Percentiles rank a stretch among this genome's conserved stretches.
Evolutionary conservation across 441 rosid genomes (phyloP).

Genomic region (Omphalea diandra): DNA sequence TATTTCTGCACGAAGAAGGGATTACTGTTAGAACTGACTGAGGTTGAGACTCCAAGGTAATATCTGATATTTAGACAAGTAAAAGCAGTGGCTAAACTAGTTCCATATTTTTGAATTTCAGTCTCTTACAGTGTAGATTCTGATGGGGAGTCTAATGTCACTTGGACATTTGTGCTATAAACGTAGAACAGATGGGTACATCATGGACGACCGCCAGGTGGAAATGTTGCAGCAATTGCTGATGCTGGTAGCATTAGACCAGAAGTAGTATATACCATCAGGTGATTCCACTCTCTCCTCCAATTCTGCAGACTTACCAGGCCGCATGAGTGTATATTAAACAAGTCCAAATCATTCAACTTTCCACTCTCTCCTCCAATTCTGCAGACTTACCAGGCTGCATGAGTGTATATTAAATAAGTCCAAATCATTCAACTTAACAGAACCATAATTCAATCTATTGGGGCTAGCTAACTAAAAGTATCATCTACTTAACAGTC

Average conservation of each 20-base stretch:
- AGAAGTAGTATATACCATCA: conserved; percentile 51
- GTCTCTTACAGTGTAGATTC: conserved; percentile 28
- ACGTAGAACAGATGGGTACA: conserved; percentile 59
- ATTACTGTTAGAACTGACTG: conserved; percentile 49
- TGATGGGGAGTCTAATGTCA: conserved; percentile 27
- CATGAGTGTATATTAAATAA: not conserved
- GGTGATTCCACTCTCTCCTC: conserved; percentile 34
- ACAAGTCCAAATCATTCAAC: not conserved
- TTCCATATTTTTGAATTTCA: conserved; percentile 24
- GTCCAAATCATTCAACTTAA: not conserved
- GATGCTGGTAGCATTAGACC: conserved; percentile 47
- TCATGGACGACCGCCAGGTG: conserved; percentile 68
- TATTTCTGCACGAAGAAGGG: conserved; percentile 65
- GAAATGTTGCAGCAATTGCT: conserved; percentile 59
- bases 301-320: not conserved
- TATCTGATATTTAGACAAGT: conserved; percentile 8
- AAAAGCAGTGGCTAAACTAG: conserved; percentile 7
- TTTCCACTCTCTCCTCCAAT: not conserved
- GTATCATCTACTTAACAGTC: no score
- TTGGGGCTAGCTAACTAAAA: not conserved
- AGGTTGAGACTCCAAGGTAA: conserved; percentile 62
- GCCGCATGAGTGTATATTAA: not conserved
- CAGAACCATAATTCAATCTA: not conserved
- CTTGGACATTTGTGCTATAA: conserved; percentile 32
- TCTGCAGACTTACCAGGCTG: not conserved